These are phyloP conservation scores for Lenzites betulinus DNA, from an alignment of 768 basidiomycete species.

Conservation along the genomic window DNA sequence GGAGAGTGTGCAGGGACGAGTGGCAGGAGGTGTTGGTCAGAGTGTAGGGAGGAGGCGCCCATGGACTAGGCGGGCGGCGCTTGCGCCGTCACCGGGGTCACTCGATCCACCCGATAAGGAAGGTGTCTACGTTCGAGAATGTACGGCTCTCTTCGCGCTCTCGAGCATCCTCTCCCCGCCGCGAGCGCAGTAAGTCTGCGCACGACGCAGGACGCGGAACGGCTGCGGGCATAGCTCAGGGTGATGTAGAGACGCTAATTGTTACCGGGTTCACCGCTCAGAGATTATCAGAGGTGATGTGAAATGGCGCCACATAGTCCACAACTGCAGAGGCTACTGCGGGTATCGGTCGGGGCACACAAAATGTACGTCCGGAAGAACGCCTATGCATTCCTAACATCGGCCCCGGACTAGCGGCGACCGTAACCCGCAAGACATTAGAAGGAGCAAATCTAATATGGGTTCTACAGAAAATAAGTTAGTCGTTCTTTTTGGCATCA, in stretches of 20 bases:
- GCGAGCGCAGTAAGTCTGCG: not conserved
- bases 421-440: conserved; percentile 8
- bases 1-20: not conserved
- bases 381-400: conserved; percentile 13
- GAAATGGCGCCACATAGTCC: not conserved
- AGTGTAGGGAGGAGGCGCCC: conserved; percentile 17
- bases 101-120: conserved; percentile 35
- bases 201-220: not conserved
- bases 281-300: too few relatives aligned
- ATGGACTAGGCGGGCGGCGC: not conserved
- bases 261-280: too few relatives aligned
- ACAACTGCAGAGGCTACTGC: not conserved
- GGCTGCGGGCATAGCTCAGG: not conserved
- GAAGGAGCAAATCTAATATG: conserved; percentile 17
- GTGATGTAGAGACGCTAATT: not conserved
- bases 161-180: not conserved
- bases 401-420: conserved; percentile 3
- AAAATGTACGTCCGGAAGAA: not conserved
- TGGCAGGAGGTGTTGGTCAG: conserved; percentile 13
- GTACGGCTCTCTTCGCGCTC: not conserved
- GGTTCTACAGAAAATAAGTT: conserved; percentile 20
- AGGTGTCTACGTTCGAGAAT: conserved; percentile 18
- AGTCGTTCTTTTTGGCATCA: conserved; percentile 33
- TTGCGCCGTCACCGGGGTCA: conserved; percentile 8
- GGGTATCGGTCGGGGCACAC: not conserved